Conservation (phyloP, 805 yeast species). For the Zygotorulaspora florentina region DNA sequence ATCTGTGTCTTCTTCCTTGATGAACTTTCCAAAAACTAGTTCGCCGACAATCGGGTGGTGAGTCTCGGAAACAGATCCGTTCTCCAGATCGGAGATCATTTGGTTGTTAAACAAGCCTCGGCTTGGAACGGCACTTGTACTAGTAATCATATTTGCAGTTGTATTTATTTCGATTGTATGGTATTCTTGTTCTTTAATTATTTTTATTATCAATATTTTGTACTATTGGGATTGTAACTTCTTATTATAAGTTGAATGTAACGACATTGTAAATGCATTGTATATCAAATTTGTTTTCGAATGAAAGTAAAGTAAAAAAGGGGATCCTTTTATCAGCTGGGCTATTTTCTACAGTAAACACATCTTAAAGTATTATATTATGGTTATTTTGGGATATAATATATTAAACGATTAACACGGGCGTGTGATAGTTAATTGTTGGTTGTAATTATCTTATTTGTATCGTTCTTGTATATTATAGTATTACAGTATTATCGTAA, state of each 20-base stretch:
- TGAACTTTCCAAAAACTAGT: slow-evolving; percentile 26
- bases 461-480: neutral
- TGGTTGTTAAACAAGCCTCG: neutral
- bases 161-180: neutral
- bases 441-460: neutral
- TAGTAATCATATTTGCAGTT: neutral
- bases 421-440: neutral
- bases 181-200: neutral
- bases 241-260: neutral
- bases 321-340: neutral
- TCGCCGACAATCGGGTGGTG: slow-evolving; percentile 23
- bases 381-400: neutral
- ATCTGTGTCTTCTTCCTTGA: slow-evolving; percentile 16
- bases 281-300: neutral
- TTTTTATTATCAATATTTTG: neutral
- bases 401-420: slow-evolving; percentile 2
- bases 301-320: neutral
- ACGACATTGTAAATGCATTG: neutral
- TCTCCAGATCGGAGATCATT: neutral
- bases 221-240: neutral
- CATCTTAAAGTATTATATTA: slow-evolving; percentile 1
- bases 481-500: neutral
- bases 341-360: neutral
- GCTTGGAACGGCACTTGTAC: slow-evolving; percentile 1
- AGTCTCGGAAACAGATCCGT: neutral